These are phyloP conservation scores for Corylus avellana DNA, from an alignment of 306 rosid species.

Conservation along the genomic window DNA sequence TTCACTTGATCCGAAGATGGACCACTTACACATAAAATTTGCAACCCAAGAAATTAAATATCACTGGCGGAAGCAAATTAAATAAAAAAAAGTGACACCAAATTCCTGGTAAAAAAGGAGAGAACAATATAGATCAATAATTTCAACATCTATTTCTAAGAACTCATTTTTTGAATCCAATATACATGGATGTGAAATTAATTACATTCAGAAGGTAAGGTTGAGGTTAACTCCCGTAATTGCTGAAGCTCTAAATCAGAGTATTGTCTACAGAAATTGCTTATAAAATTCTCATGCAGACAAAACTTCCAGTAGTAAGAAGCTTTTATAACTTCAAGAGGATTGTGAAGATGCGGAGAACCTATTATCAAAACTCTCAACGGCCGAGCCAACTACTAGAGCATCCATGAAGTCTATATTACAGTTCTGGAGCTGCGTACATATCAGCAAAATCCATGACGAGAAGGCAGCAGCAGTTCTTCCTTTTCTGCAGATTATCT, in stretches of 20 bases:
- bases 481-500: slow-evolving; percentile 31
- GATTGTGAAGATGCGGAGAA: slow-evolving; percentile 25
- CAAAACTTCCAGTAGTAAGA: slow-evolving; percentile 33
- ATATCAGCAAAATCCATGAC: slow-evolving; percentile 19
- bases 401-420: slow-evolving; percentile 11
- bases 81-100: neutral
- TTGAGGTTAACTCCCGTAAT: slow-evolving; percentile 27
- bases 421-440: slow-evolving; percentile 11
- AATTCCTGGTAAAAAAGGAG: neutral
- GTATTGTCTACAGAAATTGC: slow-evolving; percentile 42
- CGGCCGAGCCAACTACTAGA: slow-evolving; percentile 35
- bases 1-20: too few relatives aligned
- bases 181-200: slow-evolving; percentile 6
- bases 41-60: neutral
- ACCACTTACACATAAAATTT: neutral
- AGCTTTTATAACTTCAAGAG: slow-evolving; percentile 21
- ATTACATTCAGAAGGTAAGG: slow-evolving; percentile 22
- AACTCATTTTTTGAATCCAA: neutral
- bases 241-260: slow-evolving; percentile 39
- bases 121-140: neutral
- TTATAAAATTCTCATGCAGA: slow-evolving; percentile 30
- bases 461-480: neutral
- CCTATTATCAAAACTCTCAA: slow-evolving; percentile 29
- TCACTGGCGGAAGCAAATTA: neutral
- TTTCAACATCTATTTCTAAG: slow-evolving; percentile 3